phyloP scores from a whole-genome alignment of 768 basidiomycete species.

The Suillus subluteus region DNA sequence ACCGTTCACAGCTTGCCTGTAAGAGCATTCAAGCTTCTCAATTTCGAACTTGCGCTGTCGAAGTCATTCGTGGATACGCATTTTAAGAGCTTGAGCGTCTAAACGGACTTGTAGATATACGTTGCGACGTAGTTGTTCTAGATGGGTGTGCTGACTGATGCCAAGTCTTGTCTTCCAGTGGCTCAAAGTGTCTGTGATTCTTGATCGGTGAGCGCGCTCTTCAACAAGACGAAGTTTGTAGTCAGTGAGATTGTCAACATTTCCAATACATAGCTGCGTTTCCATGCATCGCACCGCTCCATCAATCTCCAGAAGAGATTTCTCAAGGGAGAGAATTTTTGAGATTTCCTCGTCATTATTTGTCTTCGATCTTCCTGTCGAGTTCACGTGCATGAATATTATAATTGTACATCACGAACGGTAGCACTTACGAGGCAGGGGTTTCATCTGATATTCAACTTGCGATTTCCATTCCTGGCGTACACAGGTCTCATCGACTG shows the following conservation, averaged over 20 bases:
- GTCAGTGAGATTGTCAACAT: background rate
- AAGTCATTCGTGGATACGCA: background rate
- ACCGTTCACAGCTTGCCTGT: no score
- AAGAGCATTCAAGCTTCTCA: no score
- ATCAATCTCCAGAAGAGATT: background rate
- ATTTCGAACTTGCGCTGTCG: no score
- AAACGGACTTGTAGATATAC: background rate
- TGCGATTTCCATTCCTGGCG: constrained; percentile 13
- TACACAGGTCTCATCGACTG: background rate
- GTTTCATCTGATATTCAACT: constrained; percentile 7
- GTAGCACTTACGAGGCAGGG: background rate
- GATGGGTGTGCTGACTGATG: background rate
- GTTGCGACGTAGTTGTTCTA: background rate
- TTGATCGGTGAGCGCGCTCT: background rate
- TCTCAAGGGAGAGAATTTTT: background rate
- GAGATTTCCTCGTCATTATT: background rate
- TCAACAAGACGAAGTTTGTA: background rate
- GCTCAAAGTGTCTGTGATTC: background rate
- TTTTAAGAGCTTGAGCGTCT: background rate
- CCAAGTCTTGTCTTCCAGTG: background rate
- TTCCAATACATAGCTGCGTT: background rate
- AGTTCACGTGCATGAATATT: background rate
- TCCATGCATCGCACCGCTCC: background rate
- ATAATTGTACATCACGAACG: background rate
- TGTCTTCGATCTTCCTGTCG: background rate